Base-by-base conservation (phyloP, 441 rosid species). In the Metrosideros polymorpha region DNA sequence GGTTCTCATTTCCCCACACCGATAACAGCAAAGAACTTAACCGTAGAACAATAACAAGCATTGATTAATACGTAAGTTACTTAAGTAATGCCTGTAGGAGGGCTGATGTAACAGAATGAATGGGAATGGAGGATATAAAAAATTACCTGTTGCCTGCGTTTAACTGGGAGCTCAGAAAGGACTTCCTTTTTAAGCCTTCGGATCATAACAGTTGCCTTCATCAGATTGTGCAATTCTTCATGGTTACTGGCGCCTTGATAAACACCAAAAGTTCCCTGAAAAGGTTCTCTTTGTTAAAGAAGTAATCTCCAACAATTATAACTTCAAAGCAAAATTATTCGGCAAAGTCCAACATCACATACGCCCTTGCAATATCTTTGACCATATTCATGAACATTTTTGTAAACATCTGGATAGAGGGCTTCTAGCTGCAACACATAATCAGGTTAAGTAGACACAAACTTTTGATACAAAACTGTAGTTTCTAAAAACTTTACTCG, bases 241-340 rank as follows among this genome's bases (percentile, higher is more conserved):
- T 98, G 99, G 93, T 98, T 96, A 91, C 96, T 95, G 83, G 99
- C 94, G 82, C 99, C 99, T 93, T 98, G 99, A 92, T 95, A 98
- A 82, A 87, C 45, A 89, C 99, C 99, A 87, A 96, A 98, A 82
- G 91, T 19, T 45, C 99, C 99, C 99, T 97, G 92, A 45, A 89
- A 29, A 79, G 88, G 45, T 22, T 71, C 79, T 71, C 79, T 39
- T 39, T 39, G 79, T 71, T 22, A 71, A 71, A 22, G 47, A 71
- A 71, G 49, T 39, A 39, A 39, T 39, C 79, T 71, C 79, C 5
- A 71, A 71, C 47, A 52, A 51, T 39, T 84, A 86, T 77, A 75
- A 50, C 85, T 49, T 83, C 84, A 59, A 86, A 85, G 61, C 83
- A 85, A 86, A 84, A 85, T 19, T 35, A 61, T 42, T 61, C 24